Conservation (phyloP, 176 grass and related monocot genomes). For the Aegilops umbellulata region DNA sequence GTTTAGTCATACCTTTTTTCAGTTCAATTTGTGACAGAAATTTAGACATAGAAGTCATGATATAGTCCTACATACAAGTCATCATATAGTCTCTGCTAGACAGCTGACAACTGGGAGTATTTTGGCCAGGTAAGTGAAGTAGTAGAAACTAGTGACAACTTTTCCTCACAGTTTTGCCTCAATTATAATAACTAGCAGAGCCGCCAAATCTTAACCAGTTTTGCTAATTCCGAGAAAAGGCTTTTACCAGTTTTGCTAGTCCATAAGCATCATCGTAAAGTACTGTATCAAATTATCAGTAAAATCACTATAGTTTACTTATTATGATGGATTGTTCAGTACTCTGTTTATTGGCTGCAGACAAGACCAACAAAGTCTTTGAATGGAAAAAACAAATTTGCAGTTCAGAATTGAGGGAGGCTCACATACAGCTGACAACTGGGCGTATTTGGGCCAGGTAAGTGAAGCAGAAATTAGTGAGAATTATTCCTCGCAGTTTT, state of each 20-base stretch:
- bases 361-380: not conserved
- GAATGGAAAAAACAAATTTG: not conserved
- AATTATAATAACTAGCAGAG: not conserved
- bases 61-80: not conserved
- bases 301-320: too few species aligned
- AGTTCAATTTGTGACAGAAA: not conserved
- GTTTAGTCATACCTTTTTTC: not conserved
- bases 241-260: not conserved
- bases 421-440: conserved; percentile 45
- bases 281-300: too few species aligned
- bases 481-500: not conserved
- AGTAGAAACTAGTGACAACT: not conserved
- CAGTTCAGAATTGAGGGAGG: not conserved
- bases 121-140: not conserved
- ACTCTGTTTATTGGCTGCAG: not conserved
- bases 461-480: not conserved
- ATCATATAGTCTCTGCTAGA: not conserved
- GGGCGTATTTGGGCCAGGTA: too few species aligned
- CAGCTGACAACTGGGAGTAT: not conserved
- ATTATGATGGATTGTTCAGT: not conserved
- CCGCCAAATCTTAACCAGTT: not conserved
- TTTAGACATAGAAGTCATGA: not conserved
- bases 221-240: not conserved
- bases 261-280: too few species aligned
- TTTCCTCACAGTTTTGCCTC: not conserved